Conservation (phyloP, 805 yeast genomes). For the Suhomyces sp. region DNA sequence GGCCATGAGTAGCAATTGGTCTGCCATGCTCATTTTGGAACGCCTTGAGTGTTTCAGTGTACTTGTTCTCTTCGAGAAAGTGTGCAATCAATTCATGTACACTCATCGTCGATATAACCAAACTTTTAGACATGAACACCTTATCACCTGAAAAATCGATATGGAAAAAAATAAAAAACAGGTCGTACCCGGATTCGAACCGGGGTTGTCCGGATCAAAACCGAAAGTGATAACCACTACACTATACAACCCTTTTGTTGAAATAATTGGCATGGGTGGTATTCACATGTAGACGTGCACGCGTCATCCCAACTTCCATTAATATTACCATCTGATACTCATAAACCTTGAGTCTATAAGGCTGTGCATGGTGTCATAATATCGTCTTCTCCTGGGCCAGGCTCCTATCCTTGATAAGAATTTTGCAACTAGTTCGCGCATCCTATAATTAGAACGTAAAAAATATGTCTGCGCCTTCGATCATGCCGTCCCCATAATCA, state of each 20-base stretch:
- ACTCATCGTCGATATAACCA: background rate
- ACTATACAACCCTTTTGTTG: conserved; percentile 48
- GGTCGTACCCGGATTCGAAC: conserved; percentile 87
- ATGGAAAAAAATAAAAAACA: conserved; percentile 15
- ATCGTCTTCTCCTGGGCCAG: too few relatives aligned
- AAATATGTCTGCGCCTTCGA: background rate
- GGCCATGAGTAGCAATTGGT: conserved; percentile 19
- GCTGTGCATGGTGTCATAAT: too few relatives aligned
- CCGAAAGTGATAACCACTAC: conserved; percentile 82
- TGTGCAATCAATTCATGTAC: conserved; percentile 47
- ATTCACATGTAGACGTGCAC: too few relatives aligned
- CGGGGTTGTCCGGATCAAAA: conserved; percentile 81
- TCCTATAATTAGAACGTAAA: background rate
- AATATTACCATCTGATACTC: too few relatives aligned
- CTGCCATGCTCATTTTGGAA: conserved; percentile 48
- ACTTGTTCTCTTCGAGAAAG: conserved; percentile 51
- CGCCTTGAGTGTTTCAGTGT: conserved; percentile 41
- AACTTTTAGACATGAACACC: background rate
- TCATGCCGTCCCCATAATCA: background rate
- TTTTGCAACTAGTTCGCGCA: background rate
- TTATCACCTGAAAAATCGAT: background rate
- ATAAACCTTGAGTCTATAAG: too few relatives aligned
- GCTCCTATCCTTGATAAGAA: too few relatives aligned
- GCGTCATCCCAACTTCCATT: too few relatives aligned
- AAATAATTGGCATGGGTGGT: background rate